Evolutionary conservation across 2,329 filamentous ascomycete genomes (phyloP).

Genomic region (Gnomoniopsis sp.): DNA sequence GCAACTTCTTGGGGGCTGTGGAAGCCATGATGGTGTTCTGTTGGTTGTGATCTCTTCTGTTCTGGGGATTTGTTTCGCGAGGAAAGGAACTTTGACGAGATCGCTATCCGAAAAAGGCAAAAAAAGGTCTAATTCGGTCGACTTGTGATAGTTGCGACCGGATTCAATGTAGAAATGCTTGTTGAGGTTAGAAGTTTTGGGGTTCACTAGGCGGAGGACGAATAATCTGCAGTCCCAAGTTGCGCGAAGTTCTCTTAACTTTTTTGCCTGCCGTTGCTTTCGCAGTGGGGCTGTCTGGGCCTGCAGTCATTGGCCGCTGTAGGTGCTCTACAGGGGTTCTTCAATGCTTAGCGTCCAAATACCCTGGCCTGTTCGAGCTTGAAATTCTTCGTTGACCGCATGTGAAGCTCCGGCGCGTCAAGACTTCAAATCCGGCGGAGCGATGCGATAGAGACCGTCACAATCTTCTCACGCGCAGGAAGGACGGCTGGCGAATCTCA

Average conservation of each 20-base stretch:
- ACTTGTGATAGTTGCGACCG: not conserved
- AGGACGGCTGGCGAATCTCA: slow-evolving; percentile 4
- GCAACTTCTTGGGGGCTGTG: slow-evolving; percentile 41
- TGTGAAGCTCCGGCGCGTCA: not conserved
- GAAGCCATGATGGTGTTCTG: slow-evolving; percentile 11
- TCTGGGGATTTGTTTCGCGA: not conserved
- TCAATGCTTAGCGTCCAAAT: slow-evolving; percentile 5
- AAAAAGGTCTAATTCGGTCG: not conserved
- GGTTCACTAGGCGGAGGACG: not conserved
- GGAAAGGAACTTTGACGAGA: no score
- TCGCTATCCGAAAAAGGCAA: no score
- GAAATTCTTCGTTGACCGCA: slow-evolving; percentile 16
- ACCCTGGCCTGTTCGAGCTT: slow-evolving; percentile 13
- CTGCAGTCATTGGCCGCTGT: not conserved
- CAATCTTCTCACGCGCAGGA: not conserved
- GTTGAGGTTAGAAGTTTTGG: not conserved
- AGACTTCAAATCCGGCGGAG: not conserved
- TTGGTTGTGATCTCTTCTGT: not conserved
- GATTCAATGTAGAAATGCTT: not conserved
- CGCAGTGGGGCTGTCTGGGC: slow-evolving; percentile 1
- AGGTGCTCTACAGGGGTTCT: not conserved
- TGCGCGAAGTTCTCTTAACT: not conserved
- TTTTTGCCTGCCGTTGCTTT: not conserved
- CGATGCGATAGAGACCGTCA: not conserved
- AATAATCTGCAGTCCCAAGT: not conserved